phyloP scores from a whole-genome alignment of 2,329 filamentous ascomycete genomes.

The Pseudocercospora fijiensis region DNA sequence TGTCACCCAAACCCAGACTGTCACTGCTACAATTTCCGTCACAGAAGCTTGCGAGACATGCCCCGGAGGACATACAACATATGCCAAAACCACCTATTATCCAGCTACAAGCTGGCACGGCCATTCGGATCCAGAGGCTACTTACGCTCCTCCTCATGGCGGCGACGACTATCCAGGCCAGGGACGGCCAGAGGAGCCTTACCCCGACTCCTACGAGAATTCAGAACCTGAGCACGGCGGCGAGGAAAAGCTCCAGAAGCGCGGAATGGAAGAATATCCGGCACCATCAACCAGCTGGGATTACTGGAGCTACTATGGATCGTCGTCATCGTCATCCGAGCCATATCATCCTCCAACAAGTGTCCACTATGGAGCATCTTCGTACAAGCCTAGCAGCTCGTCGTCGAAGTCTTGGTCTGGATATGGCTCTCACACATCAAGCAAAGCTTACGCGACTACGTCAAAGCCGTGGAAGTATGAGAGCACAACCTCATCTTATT shows the following conservation, averaged over 20 bases:
- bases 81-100: constrained; percentile 9
- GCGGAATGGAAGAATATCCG: background rate
- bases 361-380: background rate
- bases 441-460: background rate
- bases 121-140: background rate
- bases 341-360: constrained; percentile 1
- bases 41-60: constrained; percentile 7
- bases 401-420: background rate
- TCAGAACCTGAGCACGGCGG: background rate
- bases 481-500: background rate
- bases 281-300: background rate
- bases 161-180: background rate
- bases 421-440: background rate
- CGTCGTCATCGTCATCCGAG: background rate
- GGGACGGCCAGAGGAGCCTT: background rate
- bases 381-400: background rate
- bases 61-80: constrained; percentile 9
- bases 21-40: background rate
- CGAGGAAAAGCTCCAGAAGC: background rate
- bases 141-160: background rate
- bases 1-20: constrained; percentile 2
- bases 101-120: background rate
- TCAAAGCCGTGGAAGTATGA: background rate
- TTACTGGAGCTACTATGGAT: background rate
- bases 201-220: background rate